Evolutionary conservation across 2,329 filamentous ascomycete species (phyloP), one percentile per base, ranked within the genome.

Genomic region (Xylariaceae sp.): DNA sequence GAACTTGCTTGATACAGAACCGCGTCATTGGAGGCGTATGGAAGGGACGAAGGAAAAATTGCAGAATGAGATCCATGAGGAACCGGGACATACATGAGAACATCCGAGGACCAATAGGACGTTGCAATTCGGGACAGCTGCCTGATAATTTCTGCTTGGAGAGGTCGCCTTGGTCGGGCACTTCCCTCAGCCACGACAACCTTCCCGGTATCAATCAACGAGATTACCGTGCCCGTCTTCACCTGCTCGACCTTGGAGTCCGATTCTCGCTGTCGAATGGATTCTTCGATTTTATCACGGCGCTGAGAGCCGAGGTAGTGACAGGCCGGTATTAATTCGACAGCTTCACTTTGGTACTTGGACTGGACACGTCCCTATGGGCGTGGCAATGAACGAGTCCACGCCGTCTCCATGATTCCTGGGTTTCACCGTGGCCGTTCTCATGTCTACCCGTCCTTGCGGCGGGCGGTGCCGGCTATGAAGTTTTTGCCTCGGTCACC

Each of bases 321-420:
- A 34, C 10, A 13, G 13, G 42, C 36, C 13, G 22, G 5, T 18
- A 42, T 37, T 21, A 16, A 30, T n/a, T 18, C 1, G 41, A 26
- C 18, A 49, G 52, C 51, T 51, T 57, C 55, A 55, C 47, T 43
- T 21, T 41, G 13, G 12, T 51, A 16, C 40, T 37, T 29, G 12
- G 36, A 21, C 29, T 7, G 21, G 26, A 8, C 26, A 26, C 26
- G 8, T 8, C 26, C 26, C 8, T 8, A 26, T 26, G 8, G 26
- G 26, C 8, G 26, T 26, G 5, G 26, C 8, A 26, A 26, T 26
- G 26, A 26, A 26, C 26, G 26, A 26, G 8, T 26, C 26, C 26
- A 26, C 26, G 26, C 8, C 8, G 26, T 26, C 4, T 26, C 8
- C 26, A 26, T 26, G 26, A 26, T 26, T 26, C 26, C 8, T 4